phyloP scores from a whole-genome alignment of 2,329 filamentous ascomycete genomes.

The Aspergillus floridensis region DNA sequence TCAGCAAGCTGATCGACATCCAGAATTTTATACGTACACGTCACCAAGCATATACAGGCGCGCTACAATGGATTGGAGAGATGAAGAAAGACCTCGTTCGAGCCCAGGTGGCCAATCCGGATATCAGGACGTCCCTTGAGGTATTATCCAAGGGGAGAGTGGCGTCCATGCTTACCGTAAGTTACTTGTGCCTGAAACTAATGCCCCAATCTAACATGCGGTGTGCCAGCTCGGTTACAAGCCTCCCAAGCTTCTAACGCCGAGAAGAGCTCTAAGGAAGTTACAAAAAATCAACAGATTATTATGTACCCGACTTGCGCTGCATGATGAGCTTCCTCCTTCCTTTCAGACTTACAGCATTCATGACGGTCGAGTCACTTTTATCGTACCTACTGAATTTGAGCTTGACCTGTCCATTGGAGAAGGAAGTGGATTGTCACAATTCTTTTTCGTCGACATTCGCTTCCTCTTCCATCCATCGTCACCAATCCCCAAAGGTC shows the following conservation, averaged over 20 bases:
- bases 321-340: constrained; percentile 79
- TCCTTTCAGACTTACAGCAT: constrained; percentile 76
- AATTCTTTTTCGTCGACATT: constrained; percentile 93
- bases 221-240: constrained; percentile 67
- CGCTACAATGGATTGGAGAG: constrained; percentile 63
- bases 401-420: constrained; percentile 90
- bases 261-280: constrained; percentile 69
- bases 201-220: constrained; percentile 7
- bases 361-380: constrained; percentile 83
- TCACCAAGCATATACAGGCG: constrained; percentile 58
- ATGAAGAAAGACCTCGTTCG: constrained; percentile 70
- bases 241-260: constrained; percentile 66
- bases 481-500: constrained; percentile 60
- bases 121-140: constrained; percentile 84
- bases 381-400: constrained; percentile 78
- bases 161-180: constrained; percentile 74
- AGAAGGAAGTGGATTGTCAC: constrained; percentile 75
- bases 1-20: constrained; percentile 86
- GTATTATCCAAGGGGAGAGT: constrained; percentile 76
- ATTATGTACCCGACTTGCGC: constrained; percentile 76
- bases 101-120: constrained; percentile 81
- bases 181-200: constrained; percentile 30
- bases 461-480: constrained; percentile 76
- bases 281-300: constrained; percentile 80
- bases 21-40: constrained; percentile 69